Percentiles rank a stretch among this genome's conserved stretches.
Evolutionary conservation across 129 eudicot genomes (phyloP).

Genomic region (Kitagawia praeruptora): DNA sequence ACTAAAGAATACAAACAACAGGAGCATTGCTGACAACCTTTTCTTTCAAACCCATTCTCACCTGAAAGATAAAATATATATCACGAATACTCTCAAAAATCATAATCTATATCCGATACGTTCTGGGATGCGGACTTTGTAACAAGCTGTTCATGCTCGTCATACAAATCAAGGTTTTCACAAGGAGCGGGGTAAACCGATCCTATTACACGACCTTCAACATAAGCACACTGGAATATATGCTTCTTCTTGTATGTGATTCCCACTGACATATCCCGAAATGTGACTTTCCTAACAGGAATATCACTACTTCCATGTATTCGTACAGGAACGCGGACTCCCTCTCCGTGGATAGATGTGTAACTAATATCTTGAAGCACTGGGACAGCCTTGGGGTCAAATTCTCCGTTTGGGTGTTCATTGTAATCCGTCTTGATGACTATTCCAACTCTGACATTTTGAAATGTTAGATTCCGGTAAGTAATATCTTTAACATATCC

Average conservation of each 20-base stretch:
- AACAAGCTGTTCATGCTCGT: constrained; percentile 64
- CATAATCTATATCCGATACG: constrained; percentile 81
- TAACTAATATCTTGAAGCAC: constrained; percentile 58
- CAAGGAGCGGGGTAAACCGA: constrained; percentile 79
- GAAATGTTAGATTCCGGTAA: constrained; percentile 67
- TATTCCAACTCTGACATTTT: constrained; percentile 74
- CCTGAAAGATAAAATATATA: background rate
- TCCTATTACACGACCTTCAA: constrained; percentile 80
- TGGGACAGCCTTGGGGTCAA: constrained; percentile 69
- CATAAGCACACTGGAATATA: constrained; percentile 82
- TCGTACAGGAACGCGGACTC: constrained; percentile 86
- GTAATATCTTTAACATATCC: constrained; percentile 66
- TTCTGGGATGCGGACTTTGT: constrained; percentile 53
- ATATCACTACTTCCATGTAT: constrained; percentile 77
- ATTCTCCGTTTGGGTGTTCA: constrained; percentile 77
- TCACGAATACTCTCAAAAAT: constrained; percentile 36
- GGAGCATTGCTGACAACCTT: background rate
- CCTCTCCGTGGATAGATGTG: constrained; percentile 68
- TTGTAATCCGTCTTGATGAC: constrained; percentile 92
- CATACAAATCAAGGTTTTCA: constrained; percentile 83
- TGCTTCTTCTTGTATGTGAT: constrained; percentile 69
- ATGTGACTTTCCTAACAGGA: constrained; percentile 53
- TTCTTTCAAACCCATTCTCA: background rate
- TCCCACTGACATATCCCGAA: constrained; percentile 86
- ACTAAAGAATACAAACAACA: constrained; percentile 6